Conservation (phyloP, 1,284 basidiomycete species). For the Cryptococcus sp. region DNA sequence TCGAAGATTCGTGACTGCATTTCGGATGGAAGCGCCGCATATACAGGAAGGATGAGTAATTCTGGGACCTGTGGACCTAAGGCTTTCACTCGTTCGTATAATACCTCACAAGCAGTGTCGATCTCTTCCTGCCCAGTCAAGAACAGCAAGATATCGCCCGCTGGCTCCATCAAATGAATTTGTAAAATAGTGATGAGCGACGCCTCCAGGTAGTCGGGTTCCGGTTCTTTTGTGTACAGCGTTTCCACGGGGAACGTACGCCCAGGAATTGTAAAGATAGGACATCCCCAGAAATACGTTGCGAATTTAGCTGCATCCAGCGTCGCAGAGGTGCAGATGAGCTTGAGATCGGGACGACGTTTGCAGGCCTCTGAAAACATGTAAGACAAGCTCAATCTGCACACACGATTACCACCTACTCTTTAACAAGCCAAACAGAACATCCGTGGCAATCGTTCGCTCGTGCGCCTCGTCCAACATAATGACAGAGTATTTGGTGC, state of each 20-base stretch:
- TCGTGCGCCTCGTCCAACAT: conserved; percentile 99
- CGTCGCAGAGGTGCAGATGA: conserved; percentile 98
- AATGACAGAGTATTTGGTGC: conserved; percentile 88
- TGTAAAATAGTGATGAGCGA: conserved; percentile 99
- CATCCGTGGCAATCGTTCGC: conserved; percentile 95
- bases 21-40: conserved; percentile 95
- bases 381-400: conserved; percentile 2
- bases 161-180: conserved; percentile 96
- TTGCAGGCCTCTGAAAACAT: conserved; percentile 80
- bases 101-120: conserved; percentile 93
- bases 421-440: conserved; percentile 93
- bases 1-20: conserved; percentile 98
- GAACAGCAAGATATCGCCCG: conserved; percentile 95
- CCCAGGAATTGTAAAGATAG: conserved; percentile 99
- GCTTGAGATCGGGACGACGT: conserved; percentile 88
- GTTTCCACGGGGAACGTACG: conserved; percentile 98
- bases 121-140: conserved; percentile 99
- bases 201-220: conserved; percentile 97
- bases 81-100: conserved; percentile 98
- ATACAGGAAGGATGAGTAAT: conserved; percentile 93
- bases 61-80: conserved; percentile 96
- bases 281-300: conserved; percentile 96
- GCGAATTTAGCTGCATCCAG: conserved; percentile 99
- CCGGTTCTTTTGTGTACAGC: conserved; percentile 97
- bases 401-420: conserved; percentile 61